phyloP scores from a whole-genome alignment of 106 monocot genomes.

The Phalaenopsis aphrodite region DNA sequence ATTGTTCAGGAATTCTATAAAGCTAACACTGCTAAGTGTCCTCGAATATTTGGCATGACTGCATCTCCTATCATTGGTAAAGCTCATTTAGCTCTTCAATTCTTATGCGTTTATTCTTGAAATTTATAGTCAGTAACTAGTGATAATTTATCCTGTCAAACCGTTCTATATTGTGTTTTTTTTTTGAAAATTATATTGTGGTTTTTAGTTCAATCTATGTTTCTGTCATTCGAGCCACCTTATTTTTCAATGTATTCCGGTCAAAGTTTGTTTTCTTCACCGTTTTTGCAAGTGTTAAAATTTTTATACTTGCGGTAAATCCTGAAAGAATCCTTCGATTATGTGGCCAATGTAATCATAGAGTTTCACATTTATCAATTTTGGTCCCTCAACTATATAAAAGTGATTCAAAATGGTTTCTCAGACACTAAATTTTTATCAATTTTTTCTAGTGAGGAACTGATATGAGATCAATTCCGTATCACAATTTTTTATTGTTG shows the following conservation, averaged over 20 bases:
- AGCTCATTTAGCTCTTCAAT: constrained; percentile 38
- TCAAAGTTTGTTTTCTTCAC: not conserved
- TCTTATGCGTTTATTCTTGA: not conserved
- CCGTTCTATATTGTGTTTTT: not conserved
- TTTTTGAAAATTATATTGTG: not conserved
- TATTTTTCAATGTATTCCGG: not conserved
- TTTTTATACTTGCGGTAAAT: too few species aligned
- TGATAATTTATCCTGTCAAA: not conserved
- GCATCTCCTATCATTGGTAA: constrained; percentile 96
- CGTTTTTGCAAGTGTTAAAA: too few species aligned
- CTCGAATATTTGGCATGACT: constrained; percentile 98
- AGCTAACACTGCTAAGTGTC: constrained; percentile 20
- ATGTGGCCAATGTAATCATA: too few species aligned
- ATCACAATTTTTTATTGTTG: too few species aligned
- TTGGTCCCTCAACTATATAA: too few species aligned
- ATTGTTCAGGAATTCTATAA: constrained; percentile 73
- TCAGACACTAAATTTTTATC: too few species aligned
- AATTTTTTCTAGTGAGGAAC: too few species aligned
- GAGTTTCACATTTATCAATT: too few species aligned
- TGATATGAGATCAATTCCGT: too few species aligned
- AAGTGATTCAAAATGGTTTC: too few species aligned
- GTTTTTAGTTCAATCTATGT: not conserved
- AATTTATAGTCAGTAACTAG: not conserved
- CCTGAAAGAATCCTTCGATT: too few species aligned
- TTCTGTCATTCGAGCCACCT: not conserved